Conservation (phyloP, 2,329 filamentous ascomycete genomes). For the Sarocladiaceae sp. region DNA sequence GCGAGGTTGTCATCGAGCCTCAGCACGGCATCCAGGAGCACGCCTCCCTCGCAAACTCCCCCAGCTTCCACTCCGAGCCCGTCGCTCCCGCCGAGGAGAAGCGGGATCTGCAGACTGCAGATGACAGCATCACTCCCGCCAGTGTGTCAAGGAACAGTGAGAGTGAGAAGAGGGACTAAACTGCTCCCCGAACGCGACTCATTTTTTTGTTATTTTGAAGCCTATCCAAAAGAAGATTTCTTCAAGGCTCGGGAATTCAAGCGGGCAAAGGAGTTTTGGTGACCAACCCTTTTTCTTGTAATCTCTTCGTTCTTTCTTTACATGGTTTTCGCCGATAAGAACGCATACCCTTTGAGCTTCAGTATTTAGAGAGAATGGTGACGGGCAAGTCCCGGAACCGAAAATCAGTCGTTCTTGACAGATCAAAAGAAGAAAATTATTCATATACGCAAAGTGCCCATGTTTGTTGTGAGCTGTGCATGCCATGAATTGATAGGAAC, state of each 20-base stretch:
- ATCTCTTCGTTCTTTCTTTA: conserved; percentile 9
- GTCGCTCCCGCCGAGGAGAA: conserved; percentile 16
- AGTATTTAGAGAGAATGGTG: too few relatives aligned
- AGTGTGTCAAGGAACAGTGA: conserved; percentile 7
- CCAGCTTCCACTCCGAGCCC: conserved; percentile 11
- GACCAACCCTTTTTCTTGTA: neutral
- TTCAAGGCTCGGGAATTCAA: too few relatives aligned
- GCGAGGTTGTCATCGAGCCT: conserved; percentile 51
- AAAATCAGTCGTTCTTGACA: too few relatives aligned
- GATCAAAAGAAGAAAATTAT: too few relatives aligned
- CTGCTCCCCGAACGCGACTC: neutral
- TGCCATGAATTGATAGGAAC: too few relatives aligned
- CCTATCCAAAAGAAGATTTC: neutral
- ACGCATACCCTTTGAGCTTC: too few relatives aligned
- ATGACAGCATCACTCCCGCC: conserved; percentile 5
- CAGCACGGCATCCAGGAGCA: conserved; percentile 70
- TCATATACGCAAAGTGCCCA: too few relatives aligned
- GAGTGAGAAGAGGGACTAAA: conserved; percentile 13
- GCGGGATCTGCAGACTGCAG: conserved; percentile 11
- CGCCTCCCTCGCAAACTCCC: conserved; percentile 30
- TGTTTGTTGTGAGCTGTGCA: too few relatives aligned
- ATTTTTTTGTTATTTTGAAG: neutral
- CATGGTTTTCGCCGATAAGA: neutral
- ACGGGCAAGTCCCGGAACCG: too few relatives aligned
- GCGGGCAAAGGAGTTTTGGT: conserved; percentile 8